Base-by-base conservation (phyloP, 2,329 filamentous ascomycete genomes). In the Iodosphaeria phyllophila region DNA sequence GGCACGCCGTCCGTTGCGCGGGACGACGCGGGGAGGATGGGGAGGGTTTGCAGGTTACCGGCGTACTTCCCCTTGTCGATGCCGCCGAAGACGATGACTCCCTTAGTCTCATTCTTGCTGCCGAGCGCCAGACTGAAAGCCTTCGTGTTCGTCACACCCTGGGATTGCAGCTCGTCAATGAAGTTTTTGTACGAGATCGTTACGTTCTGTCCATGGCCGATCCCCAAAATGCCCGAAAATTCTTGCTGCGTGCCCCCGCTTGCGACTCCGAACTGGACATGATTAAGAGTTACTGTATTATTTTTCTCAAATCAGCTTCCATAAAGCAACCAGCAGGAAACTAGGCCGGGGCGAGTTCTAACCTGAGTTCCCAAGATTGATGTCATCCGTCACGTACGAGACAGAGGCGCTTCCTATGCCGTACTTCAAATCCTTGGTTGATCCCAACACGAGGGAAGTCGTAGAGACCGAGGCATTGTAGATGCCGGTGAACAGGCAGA, bases 201-300 rank as follows among this genome's bases (percentile, higher is more conserved):
- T 25, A 52, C 34, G 18, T 54, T 56, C 8, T 47, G 23, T 3
- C 66, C 56, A 42, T 79, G 79, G 13, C 79, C 79, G 28, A 89
- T 73, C 13, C 80, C 80, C 12, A 91, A 47, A 23, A 89, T 79
- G 18, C 61, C 61, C 0, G 58, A 50, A 29, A 59, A 61, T 32
- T 61, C 52, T 30, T 62, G 52, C 9, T 43, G 31, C 5, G 52
- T 54, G 8, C 41, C 36, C n/a, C n/a, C n/a, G 19, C 58, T 60
- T n/a, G 71, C 72, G 18, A 75, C 62, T 31, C 72, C 73, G 31
- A 78, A 74, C 37, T 73, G 65, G 26, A 74, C 56, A n/a, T 51
- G 42, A 11, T 51, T 40, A 10, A 71, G 51, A 3, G 52, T 36
- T 7, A 40, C 42, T 46, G 16, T 1, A 5, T 9, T n/a, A 11